These are phyloP conservation scores for Setomelanomma holmii DNA, from an alignment of 2,329 filamentous ascomycete species.

Conservation along the genomic window DNA sequence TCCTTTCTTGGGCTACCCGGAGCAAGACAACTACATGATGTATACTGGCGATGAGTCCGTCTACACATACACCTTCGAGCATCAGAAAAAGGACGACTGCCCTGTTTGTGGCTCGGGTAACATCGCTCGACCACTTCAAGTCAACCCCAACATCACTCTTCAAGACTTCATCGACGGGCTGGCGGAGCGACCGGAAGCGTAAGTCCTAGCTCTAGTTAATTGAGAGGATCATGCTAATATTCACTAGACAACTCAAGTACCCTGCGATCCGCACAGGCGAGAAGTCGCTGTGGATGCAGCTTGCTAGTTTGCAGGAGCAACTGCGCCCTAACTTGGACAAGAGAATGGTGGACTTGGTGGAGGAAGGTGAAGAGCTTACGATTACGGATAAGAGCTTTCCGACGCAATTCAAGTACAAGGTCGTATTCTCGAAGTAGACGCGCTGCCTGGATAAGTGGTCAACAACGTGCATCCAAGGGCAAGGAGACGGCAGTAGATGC, in stretches of 20 bases:
- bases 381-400: slow-evolving; percentile 91
- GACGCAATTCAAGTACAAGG: slow-evolving; percentile 70
- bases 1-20: slow-evolving; percentile 76
- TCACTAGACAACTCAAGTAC: slow-evolving; percentile 79
- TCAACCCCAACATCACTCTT: slow-evolving; percentile 75
- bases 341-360: slow-evolving; percentile 78
- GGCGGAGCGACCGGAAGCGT: slow-evolving; percentile 79
- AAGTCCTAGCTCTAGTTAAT: slow-evolving; percentile 23
- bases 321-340: slow-evolving; percentile 82
- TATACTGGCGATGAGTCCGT: slow-evolving; percentile 95
- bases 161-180: slow-evolving; percentile 86
- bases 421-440: slow-evolving; percentile 55
- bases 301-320: slow-evolving; percentile 80
- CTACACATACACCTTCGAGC: slow-evolving; percentile 97
- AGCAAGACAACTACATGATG: slow-evolving; percentile 92
- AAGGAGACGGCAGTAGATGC: no score
- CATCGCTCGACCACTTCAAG: slow-evolving; percentile 74
- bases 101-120: slow-evolving; percentile 81
- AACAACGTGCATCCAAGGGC: no score
- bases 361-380: slow-evolving; percentile 85
- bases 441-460: no score
- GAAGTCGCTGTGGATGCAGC: slow-evolving; percentile 91
- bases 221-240: slow-evolving; percentile 13
- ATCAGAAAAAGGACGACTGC: slow-evolving; percentile 92
- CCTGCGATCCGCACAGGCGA: slow-evolving; percentile 82